phyloP scores from a whole-genome alignment of 148 eudicot species.

The Diospyros lotus region DNA sequence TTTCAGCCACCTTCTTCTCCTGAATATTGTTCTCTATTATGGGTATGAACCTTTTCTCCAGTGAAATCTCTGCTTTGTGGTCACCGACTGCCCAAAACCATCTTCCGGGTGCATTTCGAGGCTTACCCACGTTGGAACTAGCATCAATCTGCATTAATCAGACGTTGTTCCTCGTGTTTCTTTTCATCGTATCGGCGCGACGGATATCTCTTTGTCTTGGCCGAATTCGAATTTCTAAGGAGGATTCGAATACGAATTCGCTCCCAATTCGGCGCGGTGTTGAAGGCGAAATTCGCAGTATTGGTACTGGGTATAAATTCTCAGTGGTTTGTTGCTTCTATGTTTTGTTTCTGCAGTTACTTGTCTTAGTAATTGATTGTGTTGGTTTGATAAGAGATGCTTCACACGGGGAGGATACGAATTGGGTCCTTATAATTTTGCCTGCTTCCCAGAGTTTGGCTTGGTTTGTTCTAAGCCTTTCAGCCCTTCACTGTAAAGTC shows the following conservation, averaged over 20 bases:
- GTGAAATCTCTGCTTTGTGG: conserved; percentile 17
- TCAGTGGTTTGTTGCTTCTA: conserved; percentile 72
- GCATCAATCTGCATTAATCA: conserved; percentile 61
- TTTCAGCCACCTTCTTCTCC: conserved; percentile 15
- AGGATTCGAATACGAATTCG: conserved; percentile 41
- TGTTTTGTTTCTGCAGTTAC: conserved; percentile 57
- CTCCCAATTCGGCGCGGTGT: conserved; percentile 28
- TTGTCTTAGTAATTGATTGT: conserved; percentile 54
- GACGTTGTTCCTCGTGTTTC: conserved; percentile 55
- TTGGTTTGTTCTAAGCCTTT: conserved; percentile 82
- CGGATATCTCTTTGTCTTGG: conserved; percentile 55
- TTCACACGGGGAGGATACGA: not conserved
- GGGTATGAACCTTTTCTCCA: conserved; percentile 32
- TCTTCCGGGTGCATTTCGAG: conserved; percentile 28
- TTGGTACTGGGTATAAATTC: conserved; percentile 50
- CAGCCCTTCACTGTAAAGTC: conserved; percentile 61
- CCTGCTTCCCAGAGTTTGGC: conserved; percentile 69
- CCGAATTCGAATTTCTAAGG: conserved; percentile 51
- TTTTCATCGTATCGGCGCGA: conserved; percentile 61
- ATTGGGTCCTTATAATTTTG: conserved; percentile 52
- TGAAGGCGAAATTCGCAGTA: conserved; percentile 44
- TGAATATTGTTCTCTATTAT: conserved; percentile 21
- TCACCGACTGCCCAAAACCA: conserved; percentile 13
- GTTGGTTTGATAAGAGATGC: too few relatives aligned
- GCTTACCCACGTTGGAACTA: conserved; percentile 54